phyloP scores from a whole-genome alignment of 331 rosid species.

The Phaseolus coccineus region DNA sequence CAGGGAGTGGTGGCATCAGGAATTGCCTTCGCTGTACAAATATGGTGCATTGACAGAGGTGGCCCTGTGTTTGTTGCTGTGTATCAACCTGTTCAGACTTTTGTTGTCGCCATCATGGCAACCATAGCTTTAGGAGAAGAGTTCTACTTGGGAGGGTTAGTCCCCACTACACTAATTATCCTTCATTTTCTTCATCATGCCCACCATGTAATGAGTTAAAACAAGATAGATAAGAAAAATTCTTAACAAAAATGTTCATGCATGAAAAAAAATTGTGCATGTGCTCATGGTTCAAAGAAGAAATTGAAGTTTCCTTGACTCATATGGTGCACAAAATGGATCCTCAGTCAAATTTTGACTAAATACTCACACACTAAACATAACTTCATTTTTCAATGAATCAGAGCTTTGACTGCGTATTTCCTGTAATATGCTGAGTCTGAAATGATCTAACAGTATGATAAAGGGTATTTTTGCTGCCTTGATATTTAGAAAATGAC shows the following conservation, averaged over 20 bases:
- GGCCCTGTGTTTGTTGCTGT: slow-evolving; percentile 98
- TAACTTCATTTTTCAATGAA: background rate
- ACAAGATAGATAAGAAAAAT: background rate
- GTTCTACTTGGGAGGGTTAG: slow-evolving; percentile 89
- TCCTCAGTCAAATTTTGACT: background rate
- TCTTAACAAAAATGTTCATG: no score
- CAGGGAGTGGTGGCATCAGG: slow-evolving; percentile 99
- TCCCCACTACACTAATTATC: background rate
- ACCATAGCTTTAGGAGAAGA: slow-evolving; percentile 88
- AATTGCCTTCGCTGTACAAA: slow-evolving; percentile 95
- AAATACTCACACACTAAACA: background rate
- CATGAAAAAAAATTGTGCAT: no score
- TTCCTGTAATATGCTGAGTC: background rate
- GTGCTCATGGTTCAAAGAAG: background rate
- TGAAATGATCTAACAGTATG: slow-evolving; percentile 24
- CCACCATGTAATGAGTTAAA: background rate
- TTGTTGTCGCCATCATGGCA: slow-evolving; percentile 90
- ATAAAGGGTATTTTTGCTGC: background rate
- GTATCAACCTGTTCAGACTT: slow-evolving; percentile 96
- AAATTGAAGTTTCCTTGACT: background rate
- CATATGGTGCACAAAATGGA: no score
- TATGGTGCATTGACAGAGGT: slow-evolving; percentile 99
- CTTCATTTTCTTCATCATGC: background rate
- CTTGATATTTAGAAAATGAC: slow-evolving; percentile 24
- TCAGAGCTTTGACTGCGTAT: slow-evolving; percentile 31